phyloP scores from a whole-genome alignment of 2,329 filamentous ascomycete genomes.

The Xylariaceae sp. region DNA sequence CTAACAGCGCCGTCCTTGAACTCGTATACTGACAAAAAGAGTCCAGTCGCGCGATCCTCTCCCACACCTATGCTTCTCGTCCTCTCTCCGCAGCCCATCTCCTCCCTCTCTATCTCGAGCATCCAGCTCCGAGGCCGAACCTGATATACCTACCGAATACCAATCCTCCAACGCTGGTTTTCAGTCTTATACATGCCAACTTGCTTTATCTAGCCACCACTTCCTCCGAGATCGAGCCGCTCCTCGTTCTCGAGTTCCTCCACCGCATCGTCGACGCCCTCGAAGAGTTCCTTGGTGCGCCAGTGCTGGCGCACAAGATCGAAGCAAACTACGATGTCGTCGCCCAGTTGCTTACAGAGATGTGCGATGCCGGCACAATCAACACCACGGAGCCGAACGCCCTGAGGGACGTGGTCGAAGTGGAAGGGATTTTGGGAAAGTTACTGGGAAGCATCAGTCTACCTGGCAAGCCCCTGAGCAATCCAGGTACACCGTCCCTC shows the following conservation, averaged over 20 bases:
- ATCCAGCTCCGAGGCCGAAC: conserved; percentile 79
- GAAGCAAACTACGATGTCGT: conserved; percentile 91
- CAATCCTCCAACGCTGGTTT: conserved; percentile 84
- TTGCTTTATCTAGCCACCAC: conserved; percentile 83
- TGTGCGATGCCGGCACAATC: conserved; percentile 92
- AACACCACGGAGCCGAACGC: conserved; percentile 93
- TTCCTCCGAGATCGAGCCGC: conserved; percentile 84
- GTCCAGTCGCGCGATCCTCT: conserved; percentile 76
- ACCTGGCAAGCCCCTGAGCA: conserved; percentile 58
- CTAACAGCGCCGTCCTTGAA: background rate
- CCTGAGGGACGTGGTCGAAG: conserved; percentile 86
- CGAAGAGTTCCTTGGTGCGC: conserved; percentile 91
- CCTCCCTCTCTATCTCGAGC: conserved; percentile 83
- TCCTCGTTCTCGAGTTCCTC: conserved; percentile 90
- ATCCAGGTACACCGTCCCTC: conserved; percentile 44
- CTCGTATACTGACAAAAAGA: conserved; percentile 28
- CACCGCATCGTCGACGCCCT: conserved; percentile 90
- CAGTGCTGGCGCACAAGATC: conserved; percentile 82
- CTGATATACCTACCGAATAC: conserved; percentile 82
- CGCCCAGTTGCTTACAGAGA: conserved; percentile 88
- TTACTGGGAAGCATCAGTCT: conserved; percentile 84
- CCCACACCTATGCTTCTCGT: conserved; percentile 83
- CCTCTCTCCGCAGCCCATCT: conserved; percentile 76
- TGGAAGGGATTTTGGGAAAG: conserved; percentile 87
- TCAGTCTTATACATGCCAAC: conserved; percentile 84